Evolutionary conservation across 2,329 filamentous ascomycete species (phyloP).

Genomic region (Parafenestella ontariensis): DNA sequence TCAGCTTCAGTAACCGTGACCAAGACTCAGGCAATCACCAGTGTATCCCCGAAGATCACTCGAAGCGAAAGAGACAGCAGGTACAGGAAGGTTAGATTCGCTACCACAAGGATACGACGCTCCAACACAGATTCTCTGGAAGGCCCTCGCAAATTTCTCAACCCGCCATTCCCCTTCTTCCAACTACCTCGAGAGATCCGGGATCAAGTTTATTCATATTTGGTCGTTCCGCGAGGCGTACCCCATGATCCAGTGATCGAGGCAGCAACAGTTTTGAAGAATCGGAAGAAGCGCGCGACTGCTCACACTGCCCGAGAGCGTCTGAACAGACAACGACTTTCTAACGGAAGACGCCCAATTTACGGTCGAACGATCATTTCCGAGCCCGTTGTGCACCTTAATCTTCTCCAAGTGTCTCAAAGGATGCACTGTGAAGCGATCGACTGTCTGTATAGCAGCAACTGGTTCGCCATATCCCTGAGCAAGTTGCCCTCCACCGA

Average conservation of each 20-base stretch:
- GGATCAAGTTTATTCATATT: slow-evolving; percentile 38
- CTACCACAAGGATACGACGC: neutral
- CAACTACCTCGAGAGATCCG: slow-evolving; percentile 36
- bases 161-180: slow-evolving; percentile 35
- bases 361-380: slow-evolving; percentile 12
- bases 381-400: slow-evolving; percentile 30
- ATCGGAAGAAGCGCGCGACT: slow-evolving; percentile 33
- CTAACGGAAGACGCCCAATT: slow-evolving; percentile 28
- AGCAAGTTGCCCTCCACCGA: slow-evolving; percentile 29
- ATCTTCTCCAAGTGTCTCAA: slow-evolving; percentile 30
- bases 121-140: neutral
- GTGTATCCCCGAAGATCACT: slow-evolving; percentile 1
- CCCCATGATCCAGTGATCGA: slow-evolving; percentile 25
- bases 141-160: slow-evolving; percentile 2
- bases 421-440: slow-evolving; percentile 31
- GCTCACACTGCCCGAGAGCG: slow-evolving; percentile 29
- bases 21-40: slow-evolving; percentile 2
- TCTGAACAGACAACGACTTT: slow-evolving; percentile 30
- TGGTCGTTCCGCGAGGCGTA: slow-evolving; percentile 27
- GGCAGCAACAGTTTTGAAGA: slow-evolving; percentile 30
- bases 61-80: neutral
- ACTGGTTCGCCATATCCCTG: slow-evolving; percentile 39
- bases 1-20: slow-evolving; percentile 3
- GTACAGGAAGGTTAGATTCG: neutral
- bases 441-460: slow-evolving; percentile 36